Evolutionary conservation across 1,139 yeast species (phyloP), one percentile per base, ranked within the genome.

Genomic region (Candida smagusa): DNA sequence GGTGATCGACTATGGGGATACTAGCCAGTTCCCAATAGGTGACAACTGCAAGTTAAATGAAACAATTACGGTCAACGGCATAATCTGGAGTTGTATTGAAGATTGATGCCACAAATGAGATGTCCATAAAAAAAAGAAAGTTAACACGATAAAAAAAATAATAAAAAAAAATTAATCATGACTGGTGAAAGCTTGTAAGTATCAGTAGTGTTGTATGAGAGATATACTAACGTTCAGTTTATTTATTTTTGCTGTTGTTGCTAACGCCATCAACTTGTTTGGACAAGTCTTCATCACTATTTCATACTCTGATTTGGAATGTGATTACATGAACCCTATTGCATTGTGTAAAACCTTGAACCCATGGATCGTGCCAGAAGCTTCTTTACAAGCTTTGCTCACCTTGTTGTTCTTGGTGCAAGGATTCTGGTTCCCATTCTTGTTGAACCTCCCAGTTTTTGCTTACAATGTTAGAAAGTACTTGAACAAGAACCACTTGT

Each of bases 301-400:
- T 61, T 81, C 87, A 82, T 89, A 84, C 70, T 85, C 95, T 48
- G 97, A 90, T 65, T 74, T 89, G 61, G 97, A 89, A 65, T 85
- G 92, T 54, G 97, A 90, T 60, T 90, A 89, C 68, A 88, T 90
- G 70, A 92, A 92, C 62, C 97, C 97, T 36, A 89, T 92, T 59
- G 98, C 94, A 63, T 75, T 92, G 52, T 92, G 98, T 71, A 88
- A 88, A 69, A 85, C 86, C 58, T 79, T 92, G 55, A 92, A 92
- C 72, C 83, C 84, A 53, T 84, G 87, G 69, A 84, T 92, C 53
- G 71, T 87, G 35, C 98, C 98, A 31, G 97, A 92, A 65, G 96
- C 95, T 30, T 84, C 75, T 3, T 65, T 89, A 45, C 97, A 92
- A 54, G 96, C 79, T 2, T 68, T 83, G 47, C 60, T 89, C 48